Percentiles rank a stretch among this genome's conserved stretches.
These are phyloP conservation scores for Hansenula sp. DNA, from an alignment of 1,139 yeast genomes.

Conservation along the genomic window DNA sequence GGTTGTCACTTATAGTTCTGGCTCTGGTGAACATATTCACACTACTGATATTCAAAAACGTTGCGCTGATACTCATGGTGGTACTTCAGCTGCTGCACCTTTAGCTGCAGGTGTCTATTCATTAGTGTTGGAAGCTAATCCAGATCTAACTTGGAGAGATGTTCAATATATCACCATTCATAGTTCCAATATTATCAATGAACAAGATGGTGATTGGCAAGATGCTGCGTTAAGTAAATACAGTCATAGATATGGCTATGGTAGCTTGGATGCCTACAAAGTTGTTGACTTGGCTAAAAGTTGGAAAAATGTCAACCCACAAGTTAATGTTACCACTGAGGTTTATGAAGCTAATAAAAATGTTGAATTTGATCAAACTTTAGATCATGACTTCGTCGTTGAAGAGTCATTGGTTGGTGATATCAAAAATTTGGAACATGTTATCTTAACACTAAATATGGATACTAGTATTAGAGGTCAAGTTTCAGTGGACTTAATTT, in stretches of 20 bases:
- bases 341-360: conserved; percentile 20
- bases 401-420: conserved; percentile 48
- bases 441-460: conserved; percentile 76
- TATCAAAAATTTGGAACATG: conserved; percentile 76
- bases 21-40: conserved; percentile 85
- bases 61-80: conserved; percentile 82
- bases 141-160: conserved; percentile 93
- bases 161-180: conserved; percentile 79
- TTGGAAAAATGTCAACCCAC: conserved; percentile 91
- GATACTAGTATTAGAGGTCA: conserved; percentile 66
- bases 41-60: conserved; percentile 79
- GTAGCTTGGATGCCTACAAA: conserved; percentile 79
- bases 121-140: conserved; percentile 75
- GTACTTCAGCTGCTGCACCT: conserved; percentile 99
- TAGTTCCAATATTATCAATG: conserved; percentile 64
- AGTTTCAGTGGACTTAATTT: conserved; percentile 57
- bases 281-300: conserved; percentile 69
- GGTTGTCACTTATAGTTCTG: conserved; percentile 94
- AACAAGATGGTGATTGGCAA: conserved; percentile 47
- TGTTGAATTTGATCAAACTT: conserved; percentile 23
- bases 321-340: conserved; percentile 38
- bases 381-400: conserved; percentile 45
- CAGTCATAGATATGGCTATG: conserved; percentile 90
- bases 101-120: conserved; percentile 94
- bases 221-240: conserved; percentile 36